phyloP scores from a whole-genome alignment of 2,329 filamentous ascomycete species.

The Tolypocladium endophyticum region DNA sequence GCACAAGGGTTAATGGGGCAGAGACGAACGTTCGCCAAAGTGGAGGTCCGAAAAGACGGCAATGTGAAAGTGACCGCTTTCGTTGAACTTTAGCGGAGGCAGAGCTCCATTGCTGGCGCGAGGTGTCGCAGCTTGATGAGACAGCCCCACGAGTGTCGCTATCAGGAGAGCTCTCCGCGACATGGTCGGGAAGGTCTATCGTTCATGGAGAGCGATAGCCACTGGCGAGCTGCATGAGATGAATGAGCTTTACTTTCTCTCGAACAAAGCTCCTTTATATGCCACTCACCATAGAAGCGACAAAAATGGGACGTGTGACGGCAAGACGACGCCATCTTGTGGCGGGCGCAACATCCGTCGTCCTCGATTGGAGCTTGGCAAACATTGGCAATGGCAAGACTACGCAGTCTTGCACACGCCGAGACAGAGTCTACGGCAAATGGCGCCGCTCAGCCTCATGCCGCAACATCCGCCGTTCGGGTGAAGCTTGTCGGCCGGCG shows the following conservation, averaged over 20 bases:
- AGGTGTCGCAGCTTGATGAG: background rate
- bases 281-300: background rate
- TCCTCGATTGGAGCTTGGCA: background rate
- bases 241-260: background rate
- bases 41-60: conserved; percentile 61
- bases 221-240: background rate
- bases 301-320: background rate
- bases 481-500: background rate
- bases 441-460: background rate
- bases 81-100: conserved; percentile 17
- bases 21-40: conserved; percentile 51
- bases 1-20: background rate
- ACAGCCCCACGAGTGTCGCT: background rate
- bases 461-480: background rate
- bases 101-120: background rate
- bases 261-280: background rate
- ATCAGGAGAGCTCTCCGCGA: background rate
- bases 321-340: background rate
- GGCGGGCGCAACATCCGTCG: background rate
- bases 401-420: no score
- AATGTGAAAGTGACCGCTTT: conserved; percentile 39
- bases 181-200: background rate
- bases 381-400: background rate
- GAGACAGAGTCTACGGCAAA: background rate
- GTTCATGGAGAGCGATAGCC: background rate